Percentiles rank a stretch among this genome's conserved stretches.
Evolutionary conservation across 805 yeast genomes (phyloP).

Genomic region (Candida krabiensis): DNA sequence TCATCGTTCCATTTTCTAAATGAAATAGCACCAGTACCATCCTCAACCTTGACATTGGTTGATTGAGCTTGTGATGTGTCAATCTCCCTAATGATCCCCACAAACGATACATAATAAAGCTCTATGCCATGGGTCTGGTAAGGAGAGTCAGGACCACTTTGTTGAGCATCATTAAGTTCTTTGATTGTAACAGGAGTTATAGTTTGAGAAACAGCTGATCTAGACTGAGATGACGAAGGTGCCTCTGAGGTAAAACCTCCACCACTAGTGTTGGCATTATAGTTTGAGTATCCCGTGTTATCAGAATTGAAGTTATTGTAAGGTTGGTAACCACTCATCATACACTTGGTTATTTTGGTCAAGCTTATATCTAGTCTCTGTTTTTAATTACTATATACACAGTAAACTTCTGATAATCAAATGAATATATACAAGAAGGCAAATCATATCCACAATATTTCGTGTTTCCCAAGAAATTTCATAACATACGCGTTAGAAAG

Average conservation of each 20-base stretch:
- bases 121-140: conserved; percentile 60
- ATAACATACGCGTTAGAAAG: background rate
- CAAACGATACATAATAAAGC: conserved; percentile 60
- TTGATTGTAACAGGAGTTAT: conserved; percentile 73
- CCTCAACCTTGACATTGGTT: conserved; percentile 62
- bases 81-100: conserved; percentile 70
- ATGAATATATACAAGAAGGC: conserved; percentile 4
- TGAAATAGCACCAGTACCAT: conserved; percentile 71
- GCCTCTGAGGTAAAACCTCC: conserved; percentile 34
- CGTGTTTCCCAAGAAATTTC: background rate
- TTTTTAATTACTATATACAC: no score
- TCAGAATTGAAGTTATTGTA: conserved; percentile 35
- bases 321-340: conserved; percentile 36
- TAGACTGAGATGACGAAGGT: conserved; percentile 21
- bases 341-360: no score
- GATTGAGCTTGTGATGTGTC: conserved; percentile 55
- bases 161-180: conserved; percentile 63
- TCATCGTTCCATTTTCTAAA: conserved; percentile 65
- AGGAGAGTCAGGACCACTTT: conserved; percentile 66
- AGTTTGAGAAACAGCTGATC: conserved; percentile 32
- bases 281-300: conserved; percentile 38
- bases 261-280: conserved; percentile 18
- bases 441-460: conserved; percentile 1
- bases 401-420: background rate
- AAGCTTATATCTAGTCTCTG: no score